These are phyloP conservation scores for Gonapodya prolifera DNA, from an alignment of 192 early-diverging fungal genomes.

Conservation along the genomic window DNA sequence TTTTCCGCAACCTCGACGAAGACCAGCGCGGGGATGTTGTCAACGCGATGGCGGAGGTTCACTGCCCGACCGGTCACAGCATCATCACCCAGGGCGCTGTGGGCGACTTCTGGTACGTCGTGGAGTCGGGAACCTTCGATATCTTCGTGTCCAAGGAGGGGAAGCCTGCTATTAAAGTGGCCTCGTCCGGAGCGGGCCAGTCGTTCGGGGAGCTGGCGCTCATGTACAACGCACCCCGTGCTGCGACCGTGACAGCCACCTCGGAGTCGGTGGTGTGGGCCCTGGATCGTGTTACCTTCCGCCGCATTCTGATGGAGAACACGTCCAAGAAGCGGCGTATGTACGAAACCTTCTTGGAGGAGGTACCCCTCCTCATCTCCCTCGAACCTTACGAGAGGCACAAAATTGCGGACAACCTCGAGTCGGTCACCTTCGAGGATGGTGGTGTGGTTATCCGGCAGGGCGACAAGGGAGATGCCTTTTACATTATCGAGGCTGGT, in stretches of 20 bases:
- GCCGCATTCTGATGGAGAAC: conserved; percentile 17
- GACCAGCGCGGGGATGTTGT: conserved; percentile 96
- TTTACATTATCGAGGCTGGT: conserved; percentile 2
- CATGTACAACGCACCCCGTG: conserved; percentile 33
- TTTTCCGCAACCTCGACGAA: conserved; percentile 83
- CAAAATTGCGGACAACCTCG: conserved; percentile 24
- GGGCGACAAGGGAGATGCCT: not conserved
- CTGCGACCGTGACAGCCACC: conserved; percentile 22
- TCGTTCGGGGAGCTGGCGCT: conserved; percentile 40
- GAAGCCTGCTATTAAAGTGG: too few relatives aligned
- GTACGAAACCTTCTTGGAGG: conserved; percentile 22
- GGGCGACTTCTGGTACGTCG: conserved; percentile 88
- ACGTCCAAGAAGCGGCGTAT: conserved; percentile 18
- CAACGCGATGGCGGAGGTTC: conserved; percentile 89
- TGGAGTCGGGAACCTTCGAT: conserved; percentile 77
- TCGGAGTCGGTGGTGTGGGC: conserved; percentile 22
- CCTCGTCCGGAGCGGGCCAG: conserved; percentile 74
- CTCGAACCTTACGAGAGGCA: conserved; percentile 12
- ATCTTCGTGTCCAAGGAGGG: too few relatives aligned
- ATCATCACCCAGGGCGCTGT: conserved; percentile 87
- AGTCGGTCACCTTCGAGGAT: conserved; percentile 22
- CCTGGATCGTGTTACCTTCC: conserved; percentile 24
- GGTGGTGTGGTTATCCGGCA: conserved; percentile 18
- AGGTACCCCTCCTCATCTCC: conserved; percentile 14
- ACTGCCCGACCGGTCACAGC: conserved; percentile 65